A percentile compares a stretch with the other conserved stretches of the same genome.
Evolutionary conservation across 768 basidiomycete genomes (phyloP).

Genomic region (Pisolithus sp.): DNA sequence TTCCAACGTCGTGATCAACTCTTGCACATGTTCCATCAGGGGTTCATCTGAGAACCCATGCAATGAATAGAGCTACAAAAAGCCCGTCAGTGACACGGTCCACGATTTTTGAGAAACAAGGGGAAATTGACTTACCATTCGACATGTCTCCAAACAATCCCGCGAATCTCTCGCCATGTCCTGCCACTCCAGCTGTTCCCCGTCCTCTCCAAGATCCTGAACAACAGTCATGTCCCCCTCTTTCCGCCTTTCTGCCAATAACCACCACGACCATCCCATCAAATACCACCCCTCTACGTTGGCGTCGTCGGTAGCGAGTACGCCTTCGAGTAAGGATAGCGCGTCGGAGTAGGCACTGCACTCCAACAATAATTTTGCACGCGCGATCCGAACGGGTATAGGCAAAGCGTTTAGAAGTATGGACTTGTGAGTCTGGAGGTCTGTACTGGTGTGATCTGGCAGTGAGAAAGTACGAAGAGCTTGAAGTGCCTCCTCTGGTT

Average conservation of each 20-base stretch:
- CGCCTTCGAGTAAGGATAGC: slow-evolving; percentile 66
- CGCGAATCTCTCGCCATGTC: slow-evolving; percentile 74
- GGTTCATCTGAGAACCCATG: slow-evolving; percentile 74
- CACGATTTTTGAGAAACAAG: background rate
- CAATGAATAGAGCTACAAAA: slow-evolving; percentile 54
- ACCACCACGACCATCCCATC: slow-evolving; percentile 89
- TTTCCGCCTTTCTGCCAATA: slow-evolving; percentile 68
- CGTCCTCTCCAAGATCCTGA: slow-evolving; percentile 25
- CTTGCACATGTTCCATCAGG: slow-evolving; percentile 66
- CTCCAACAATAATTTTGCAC: slow-evolving; percentile 82
- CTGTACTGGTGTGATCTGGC: slow-evolving; percentile 1
- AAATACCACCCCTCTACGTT: slow-evolving; percentile 92
- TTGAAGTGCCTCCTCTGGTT: slow-evolving; percentile 71
- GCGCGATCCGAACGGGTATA: slow-evolving; percentile 60
- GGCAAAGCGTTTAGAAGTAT: slow-evolving; percentile 35
- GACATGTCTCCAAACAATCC: slow-evolving; percentile 80
- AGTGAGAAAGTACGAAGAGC: slow-evolving; percentile 19
- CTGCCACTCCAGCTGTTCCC: slow-evolving; percentile 54
- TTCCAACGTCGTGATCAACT: slow-evolving; percentile 66
- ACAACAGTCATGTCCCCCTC: slow-evolving; percentile 42
- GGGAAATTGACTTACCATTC: slow-evolving; percentile 45
- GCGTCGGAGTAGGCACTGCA: slow-evolving; percentile 65
- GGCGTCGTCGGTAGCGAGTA: slow-evolving; percentile 76
- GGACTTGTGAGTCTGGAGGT: slow-evolving; percentile 31
- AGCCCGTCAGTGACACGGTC: slow-evolving; percentile 4